Percentiles rank a stretch among this genome's conserved stretches.
phyloP scores from a whole-genome alignment of 1,284 basidiomycete genomes.

The Pseudomicrostroma phylloplanum region DNA sequence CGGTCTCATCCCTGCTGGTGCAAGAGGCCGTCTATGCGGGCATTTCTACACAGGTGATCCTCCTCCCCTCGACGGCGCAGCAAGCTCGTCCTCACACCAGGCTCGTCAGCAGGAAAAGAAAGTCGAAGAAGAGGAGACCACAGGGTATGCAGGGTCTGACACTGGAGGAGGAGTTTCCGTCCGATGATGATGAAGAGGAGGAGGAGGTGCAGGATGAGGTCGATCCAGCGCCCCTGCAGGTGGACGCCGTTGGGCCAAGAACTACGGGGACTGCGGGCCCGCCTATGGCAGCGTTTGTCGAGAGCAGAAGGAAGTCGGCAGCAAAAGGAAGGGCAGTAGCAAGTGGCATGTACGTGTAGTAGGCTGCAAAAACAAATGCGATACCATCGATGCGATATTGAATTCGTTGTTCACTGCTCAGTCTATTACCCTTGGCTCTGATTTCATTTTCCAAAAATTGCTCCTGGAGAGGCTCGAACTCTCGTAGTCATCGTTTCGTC shows the following conservation, averaged over 20 bases:
- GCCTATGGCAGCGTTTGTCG: not conserved
- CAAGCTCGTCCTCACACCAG: not conserved
- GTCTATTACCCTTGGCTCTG: too few relatives aligned
- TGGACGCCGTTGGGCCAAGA: not conserved
- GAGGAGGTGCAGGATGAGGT: not conserved
- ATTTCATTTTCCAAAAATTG: too few relatives aligned
- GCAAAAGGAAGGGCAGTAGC: not conserved
- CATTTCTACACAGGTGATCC: not conserved
- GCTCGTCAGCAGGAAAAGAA: not conserved
- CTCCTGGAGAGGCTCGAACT: too few relatives aligned
- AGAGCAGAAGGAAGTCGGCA: not conserved
- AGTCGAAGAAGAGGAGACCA: not conserved
- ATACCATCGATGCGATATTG: too few relatives aligned
- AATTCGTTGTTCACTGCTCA: too few relatives aligned
- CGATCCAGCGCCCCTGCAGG: not conserved
- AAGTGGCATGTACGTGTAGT: not conserved
- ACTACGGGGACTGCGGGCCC: not conserved
- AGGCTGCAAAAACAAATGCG: not conserved
- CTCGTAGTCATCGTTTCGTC: too few relatives aligned
- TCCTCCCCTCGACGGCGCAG: not conserved
- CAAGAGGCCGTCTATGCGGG: not conserved
- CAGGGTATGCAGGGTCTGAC: not conserved
- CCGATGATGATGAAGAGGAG: not conserved
- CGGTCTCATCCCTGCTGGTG: not conserved
- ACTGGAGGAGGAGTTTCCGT: constrained; percentile 1